phyloP scores from a whole-genome alignment of 768 basidiomycete genomes.

The Kwoniella botswanensis region DNA sequence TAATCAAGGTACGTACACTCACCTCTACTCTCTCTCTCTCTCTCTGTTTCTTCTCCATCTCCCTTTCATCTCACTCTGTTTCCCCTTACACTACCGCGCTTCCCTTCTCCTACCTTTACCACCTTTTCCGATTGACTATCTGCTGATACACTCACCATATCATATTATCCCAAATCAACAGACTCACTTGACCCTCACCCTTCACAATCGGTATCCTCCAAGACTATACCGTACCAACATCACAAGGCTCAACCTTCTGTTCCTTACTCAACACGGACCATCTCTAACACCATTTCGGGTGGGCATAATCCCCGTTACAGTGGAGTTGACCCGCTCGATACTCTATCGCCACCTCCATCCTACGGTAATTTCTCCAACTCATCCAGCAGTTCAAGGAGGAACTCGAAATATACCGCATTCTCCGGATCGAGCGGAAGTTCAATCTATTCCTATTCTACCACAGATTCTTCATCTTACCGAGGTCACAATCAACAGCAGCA shows the following conservation, averaged over 20 bases:
- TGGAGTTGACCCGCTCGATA: constrained; percentile 11
- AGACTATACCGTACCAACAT: constrained; percentile 9
- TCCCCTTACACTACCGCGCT: background rate
- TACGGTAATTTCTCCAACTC: constrained; percentile 13
- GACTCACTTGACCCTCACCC: constrained; percentile 18
- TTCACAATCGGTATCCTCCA: background rate
- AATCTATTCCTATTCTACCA: constrained; percentile 25
- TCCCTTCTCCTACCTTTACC: background rate
- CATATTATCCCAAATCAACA: background rate
- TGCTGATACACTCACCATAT: background rate
- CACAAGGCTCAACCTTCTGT: constrained; percentile 34
- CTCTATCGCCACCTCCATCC: constrained; percentile 23
- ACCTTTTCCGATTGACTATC: background rate
- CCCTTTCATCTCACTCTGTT: constrained; percentile 16
- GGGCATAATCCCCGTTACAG: constrained; percentile 10
- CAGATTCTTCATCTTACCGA: constrained; percentile 35
- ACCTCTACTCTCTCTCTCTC: background rate
- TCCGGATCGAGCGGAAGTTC: constrained; percentile 34
- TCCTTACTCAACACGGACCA: constrained; percentile 35
- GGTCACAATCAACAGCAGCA: constrained; percentile 19
- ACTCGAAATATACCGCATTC: constrained; percentile 37
- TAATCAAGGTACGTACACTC: constrained; percentile 23
- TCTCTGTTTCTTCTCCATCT: background rate
- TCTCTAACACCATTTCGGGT: constrained; percentile 13
- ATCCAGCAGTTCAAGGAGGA: constrained; percentile 22